Evolutionary conservation across 2,329 filamentous ascomycete genomes (phyloP).

Genomic region (Rhynchosporium secalis): DNA sequence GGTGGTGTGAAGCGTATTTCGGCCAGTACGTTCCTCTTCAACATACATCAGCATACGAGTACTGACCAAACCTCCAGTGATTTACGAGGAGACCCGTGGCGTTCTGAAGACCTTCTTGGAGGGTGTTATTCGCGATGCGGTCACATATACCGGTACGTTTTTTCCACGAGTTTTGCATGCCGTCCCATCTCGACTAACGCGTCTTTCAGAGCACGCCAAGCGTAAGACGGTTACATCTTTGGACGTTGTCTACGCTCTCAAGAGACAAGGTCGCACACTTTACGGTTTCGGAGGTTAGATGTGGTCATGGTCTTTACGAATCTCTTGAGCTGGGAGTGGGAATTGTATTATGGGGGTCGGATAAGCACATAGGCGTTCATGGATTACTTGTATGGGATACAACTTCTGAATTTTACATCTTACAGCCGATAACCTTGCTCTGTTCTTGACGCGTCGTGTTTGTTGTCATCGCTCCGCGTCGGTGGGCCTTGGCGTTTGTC

Average conservation of each 20-base stretch:
- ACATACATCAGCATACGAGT: conserved; percentile 63
- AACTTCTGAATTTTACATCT: conserved; percentile 13
- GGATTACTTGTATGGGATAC: conserved; percentile 20
- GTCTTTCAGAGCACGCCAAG: conserved; percentile 67
- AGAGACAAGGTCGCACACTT: conserved; percentile 66
- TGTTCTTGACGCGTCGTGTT: not conserved
- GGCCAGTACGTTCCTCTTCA: conserved; percentile 64
- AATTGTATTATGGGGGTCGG: conserved; percentile 21
- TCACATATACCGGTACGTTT: conserved; percentile 64
- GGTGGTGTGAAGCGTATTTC: conserved; percentile 99
- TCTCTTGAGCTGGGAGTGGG: conserved; percentile 22
- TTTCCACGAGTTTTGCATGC: conserved; percentile 29
- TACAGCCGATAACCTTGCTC: not conserved
- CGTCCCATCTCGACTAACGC: not conserved
- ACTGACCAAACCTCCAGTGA: conserved; percentile 66
- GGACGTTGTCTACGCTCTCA: conserved; percentile 65
- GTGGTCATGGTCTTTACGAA: conserved; percentile 16
- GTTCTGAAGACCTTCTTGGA: conserved; percentile 84
- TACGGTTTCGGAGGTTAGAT: conserved; percentile 68
- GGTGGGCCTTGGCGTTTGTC: too few species aligned
- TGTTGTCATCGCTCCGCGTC: not conserved
- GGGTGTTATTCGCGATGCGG: conserved; percentile 71
- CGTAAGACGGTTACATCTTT: conserved; percentile 70
- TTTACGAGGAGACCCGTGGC: conserved; percentile 81
- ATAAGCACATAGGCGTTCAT: conserved; percentile 19